These are phyloP conservation scores for Candida anutae DNA, from an alignment of 1,139 yeast species.

Conservation along the genomic window DNA sequence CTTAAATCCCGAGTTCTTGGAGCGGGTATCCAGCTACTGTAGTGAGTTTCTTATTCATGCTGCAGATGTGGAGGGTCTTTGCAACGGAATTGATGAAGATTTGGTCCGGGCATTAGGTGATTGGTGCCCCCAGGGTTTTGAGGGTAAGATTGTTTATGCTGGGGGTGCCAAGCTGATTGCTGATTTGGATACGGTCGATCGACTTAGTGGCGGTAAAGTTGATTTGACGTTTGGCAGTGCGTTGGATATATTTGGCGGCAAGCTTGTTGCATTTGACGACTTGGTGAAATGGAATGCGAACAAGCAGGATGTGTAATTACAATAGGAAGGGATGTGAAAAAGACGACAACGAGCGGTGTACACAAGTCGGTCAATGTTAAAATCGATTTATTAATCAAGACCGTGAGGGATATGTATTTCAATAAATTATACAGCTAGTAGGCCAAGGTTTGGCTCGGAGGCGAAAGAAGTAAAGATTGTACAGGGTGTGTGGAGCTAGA, in stretches of 20 bases:
- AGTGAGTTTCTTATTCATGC: slow-evolving; percentile 90
- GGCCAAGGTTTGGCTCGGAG: not conserved
- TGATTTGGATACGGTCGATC: slow-evolving; percentile 60
- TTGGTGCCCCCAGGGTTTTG: slow-evolving; percentile 59
- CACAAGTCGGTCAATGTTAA: too few relatives aligned
- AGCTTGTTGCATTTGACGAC: slow-evolving; percentile 64
- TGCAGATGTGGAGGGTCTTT: slow-evolving; percentile 96
- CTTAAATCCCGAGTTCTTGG: slow-evolving; percentile 47
- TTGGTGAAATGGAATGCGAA: slow-evolving; percentile 66
- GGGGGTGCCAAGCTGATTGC: slow-evolving; percentile 82
- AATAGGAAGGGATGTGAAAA: too few relatives aligned
- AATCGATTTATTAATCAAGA: too few relatives aligned
- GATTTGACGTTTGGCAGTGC: slow-evolving; percentile 92
- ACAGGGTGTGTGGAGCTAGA: not conserved
- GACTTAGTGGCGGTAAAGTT: slow-evolving; percentile 69
- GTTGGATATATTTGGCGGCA: slow-evolving; percentile 89
- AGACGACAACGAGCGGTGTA: too few relatives aligned
- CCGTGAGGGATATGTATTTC: too few relatives aligned
- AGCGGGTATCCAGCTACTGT: slow-evolving; percentile 53
- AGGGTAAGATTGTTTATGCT: slow-evolving; percentile 80
- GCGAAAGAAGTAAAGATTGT: not conserved
- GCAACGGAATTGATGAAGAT: slow-evolving; percentile 82
- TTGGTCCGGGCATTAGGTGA: slow-evolving; percentile 64
- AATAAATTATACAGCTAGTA: too few relatives aligned
- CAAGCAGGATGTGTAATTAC: too few relatives aligned